A percentile compares a stretch with the other conserved stretches of the same genome.
These are phyloP conservation scores for Saturnispora sekii DNA, from an alignment of 805 yeast genomes.

Conservation along the genomic window DNA sequence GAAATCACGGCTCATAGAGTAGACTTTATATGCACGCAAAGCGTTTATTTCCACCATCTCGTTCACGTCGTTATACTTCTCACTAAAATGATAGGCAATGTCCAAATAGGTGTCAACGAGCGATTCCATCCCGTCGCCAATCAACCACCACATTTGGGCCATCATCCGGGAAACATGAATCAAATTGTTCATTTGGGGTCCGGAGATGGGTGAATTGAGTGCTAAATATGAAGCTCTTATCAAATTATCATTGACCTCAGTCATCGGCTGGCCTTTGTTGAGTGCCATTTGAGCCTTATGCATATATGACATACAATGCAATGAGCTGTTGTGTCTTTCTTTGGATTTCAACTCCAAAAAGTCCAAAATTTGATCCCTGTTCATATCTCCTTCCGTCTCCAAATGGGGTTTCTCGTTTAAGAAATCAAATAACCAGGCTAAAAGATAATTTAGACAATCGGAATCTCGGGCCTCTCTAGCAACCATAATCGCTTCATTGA, in stretches of 20 bases:
- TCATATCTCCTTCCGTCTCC: constrained; percentile 7
- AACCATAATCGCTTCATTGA: constrained; percentile 78
- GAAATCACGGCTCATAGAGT: background rate
- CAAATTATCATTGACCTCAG: constrained; percentile 42
- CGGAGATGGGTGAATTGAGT: constrained; percentile 21
- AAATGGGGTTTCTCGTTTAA: constrained; percentile 54
- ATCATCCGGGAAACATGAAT: constrained; percentile 5
- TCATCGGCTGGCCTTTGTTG: constrained; percentile 40
- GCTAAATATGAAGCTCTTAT: constrained; percentile 48
- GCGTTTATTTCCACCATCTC: constrained; percentile 28
- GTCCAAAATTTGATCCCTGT: constrained; percentile 38
- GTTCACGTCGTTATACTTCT: constrained; percentile 29
- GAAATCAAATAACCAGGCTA: constrained; percentile 67
- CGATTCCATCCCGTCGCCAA: background rate
- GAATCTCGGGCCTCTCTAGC: constrained; percentile 81
- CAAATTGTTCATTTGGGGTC: background rate
- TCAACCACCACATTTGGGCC: constrained; percentile 7
- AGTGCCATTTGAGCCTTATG: constrained; percentile 51
- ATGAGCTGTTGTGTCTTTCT: constrained; percentile 34
- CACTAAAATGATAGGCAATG: constrained; percentile 1
- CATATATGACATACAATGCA: constrained; percentile 54
- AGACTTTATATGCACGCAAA: constrained; percentile 19
- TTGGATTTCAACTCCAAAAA: constrained; percentile 49
- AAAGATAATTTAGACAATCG: constrained; percentile 57
- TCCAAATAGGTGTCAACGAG: constrained; percentile 2